These are phyloP conservation scores for Carnegiea gigantea DNA, from an alignment of 179 eudicot genomes.

Conservation along the genomic window DNA sequence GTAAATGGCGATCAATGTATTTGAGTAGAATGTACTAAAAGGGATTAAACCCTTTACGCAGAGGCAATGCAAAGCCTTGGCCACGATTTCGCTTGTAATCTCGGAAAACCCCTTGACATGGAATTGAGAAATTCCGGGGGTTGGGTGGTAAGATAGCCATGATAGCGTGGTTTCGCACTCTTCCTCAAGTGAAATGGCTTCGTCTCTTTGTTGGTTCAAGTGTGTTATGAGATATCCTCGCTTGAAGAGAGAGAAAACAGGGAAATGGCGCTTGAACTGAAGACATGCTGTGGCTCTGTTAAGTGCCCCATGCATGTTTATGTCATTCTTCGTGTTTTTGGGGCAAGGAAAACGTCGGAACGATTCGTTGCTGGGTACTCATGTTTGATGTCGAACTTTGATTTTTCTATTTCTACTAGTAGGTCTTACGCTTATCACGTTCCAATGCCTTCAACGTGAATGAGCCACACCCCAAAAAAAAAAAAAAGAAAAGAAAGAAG, in stretches of 20 bases:
- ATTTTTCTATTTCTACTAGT: too few relatives aligned
- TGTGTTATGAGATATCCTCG: background rate
- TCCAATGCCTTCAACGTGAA: too few relatives aligned
- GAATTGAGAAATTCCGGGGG: conserved; percentile 53
- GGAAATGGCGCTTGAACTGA: background rate
- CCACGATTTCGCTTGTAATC: conserved; percentile 40
- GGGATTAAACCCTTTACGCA: conserved; percentile 44
- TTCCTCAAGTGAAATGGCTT: conserved; percentile 2
- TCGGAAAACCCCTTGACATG: conserved; percentile 54
- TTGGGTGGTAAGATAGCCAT: conserved; percentile 40
- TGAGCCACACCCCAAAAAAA: too few relatives aligned
- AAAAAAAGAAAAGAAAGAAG: too few relatives aligned
- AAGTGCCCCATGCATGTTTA: background rate
- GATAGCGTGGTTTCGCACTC: background rate
- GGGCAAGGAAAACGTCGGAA: background rate
- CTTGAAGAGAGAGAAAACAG: conserved; percentile 1
- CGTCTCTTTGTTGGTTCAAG: background rate
- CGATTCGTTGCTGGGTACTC: too few relatives aligned
- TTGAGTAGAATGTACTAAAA: conserved; percentile 42
- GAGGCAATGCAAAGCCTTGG: conserved; percentile 54
- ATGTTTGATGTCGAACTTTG: too few relatives aligned
- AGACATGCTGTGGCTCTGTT: background rate
- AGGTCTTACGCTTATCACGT: too few relatives aligned
- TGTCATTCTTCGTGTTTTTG: background rate
- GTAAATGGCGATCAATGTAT: conserved; percentile 71